These are phyloP conservation scores for Capsella rubella DNA, from an alignment of 441 rosid species.

Conservation along the genomic window DNA sequence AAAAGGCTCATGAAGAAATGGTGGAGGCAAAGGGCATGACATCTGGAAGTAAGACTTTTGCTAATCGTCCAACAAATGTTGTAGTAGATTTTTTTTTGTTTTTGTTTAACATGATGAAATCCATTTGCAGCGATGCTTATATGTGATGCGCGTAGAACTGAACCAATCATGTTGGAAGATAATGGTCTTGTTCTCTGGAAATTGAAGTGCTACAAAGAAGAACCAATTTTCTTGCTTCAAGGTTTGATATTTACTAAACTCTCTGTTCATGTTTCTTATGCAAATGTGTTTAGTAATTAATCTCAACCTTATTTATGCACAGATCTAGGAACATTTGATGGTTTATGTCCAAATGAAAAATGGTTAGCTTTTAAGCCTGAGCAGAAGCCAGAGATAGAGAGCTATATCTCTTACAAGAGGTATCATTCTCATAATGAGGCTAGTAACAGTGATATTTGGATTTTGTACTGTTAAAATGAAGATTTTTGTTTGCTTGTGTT, in stretches of 20 bases:
- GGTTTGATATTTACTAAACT: conserved; percentile 49
- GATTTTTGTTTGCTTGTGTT: background rate
- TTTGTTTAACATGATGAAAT: conserved; percentile 19
- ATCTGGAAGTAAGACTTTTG: conserved; percentile 51
- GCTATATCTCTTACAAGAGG: conserved; percentile 12
- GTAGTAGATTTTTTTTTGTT: background rate
- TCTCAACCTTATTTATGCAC: background rate
- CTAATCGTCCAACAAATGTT: background rate
- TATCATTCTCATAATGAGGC: background rate
- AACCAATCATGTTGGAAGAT: conserved; percentile 53
- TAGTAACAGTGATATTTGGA: background rate
- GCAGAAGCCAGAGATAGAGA: conserved; percentile 3
- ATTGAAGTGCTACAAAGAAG: conserved; percentile 51
- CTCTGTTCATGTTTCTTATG: background rate
- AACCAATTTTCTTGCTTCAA: conserved; percentile 66
- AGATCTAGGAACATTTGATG: conserved; percentile 6
- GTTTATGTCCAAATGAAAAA: conserved; percentile 1
- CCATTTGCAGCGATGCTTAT: conserved; percentile 51
- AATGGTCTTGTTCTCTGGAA: conserved; percentile 71
- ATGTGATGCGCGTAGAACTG: conserved; percentile 82
- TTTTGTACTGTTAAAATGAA: background rate
- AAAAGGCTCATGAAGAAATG: conserved; percentile 66
- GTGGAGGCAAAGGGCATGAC: conserved; percentile 53
- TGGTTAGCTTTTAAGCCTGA: conserved; percentile 19
- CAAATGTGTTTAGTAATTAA: background rate